Conservation (phyloP, 2,329 filamentous ascomycete genomes). For the Pseudogymnoascus sp. region DNA sequence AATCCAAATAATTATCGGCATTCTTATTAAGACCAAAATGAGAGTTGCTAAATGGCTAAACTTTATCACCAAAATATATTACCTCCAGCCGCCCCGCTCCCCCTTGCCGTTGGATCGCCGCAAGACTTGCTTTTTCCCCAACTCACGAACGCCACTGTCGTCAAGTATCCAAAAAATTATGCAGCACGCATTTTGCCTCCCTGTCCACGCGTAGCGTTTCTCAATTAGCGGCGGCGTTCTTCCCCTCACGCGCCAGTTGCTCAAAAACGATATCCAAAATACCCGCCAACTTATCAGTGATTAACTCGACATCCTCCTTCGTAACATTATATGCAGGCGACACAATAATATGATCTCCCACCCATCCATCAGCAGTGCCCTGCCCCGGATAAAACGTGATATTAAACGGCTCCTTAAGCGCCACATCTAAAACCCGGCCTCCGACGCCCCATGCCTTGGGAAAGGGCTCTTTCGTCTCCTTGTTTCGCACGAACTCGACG, state of each 20-base stretch:
- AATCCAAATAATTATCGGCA: not conserved
- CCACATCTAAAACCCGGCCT: slow-evolving; percentile 41
- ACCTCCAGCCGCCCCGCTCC: not conserved
- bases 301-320: slow-evolving; percentile 43
- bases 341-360: slow-evolving; percentile 55
- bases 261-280: slow-evolving; percentile 38
- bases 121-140: not conserved
- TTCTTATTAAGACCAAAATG: not conserved
- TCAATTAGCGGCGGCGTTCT: not conserved
- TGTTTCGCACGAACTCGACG: slow-evolving; percentile 48
- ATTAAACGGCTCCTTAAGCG: slow-evolving; percentile 33
- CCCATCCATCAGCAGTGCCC: slow-evolving; percentile 47
- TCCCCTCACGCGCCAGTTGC: not conserved
- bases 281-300: slow-evolving; percentile 40
- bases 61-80: not conserved
- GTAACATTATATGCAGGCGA: slow-evolving; percentile 54
- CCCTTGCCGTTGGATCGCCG: not conserved
- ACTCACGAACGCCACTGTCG: not conserved
- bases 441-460: slow-evolving; percentile 36
- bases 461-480: slow-evolving; percentile 42
- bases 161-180: not conserved
- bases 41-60: not conserved
- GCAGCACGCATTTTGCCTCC: not conserved
- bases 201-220: not conserved
- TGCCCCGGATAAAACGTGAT: slow-evolving; percentile 54